Conservation (phyloP, 306 rosid species). For the Alnus rubra region DNA sequence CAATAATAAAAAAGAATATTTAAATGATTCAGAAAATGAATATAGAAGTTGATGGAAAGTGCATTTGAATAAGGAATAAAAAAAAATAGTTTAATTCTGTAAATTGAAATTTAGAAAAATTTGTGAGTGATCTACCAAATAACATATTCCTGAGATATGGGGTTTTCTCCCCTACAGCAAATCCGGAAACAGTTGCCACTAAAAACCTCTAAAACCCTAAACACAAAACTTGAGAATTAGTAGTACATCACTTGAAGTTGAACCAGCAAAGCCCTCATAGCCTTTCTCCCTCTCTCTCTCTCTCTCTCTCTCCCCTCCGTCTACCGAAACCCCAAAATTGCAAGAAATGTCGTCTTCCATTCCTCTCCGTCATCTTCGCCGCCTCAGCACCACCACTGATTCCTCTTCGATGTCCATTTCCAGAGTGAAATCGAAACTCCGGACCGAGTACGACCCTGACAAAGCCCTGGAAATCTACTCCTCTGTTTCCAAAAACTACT, state of each 20-base stretch:
- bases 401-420: conserved; percentile 49
- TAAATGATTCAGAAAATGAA: no score
- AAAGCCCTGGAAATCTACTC: conserved; percentile 61
- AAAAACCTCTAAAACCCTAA: conserved; percentile 26
- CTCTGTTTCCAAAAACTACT: conserved; percentile 44
- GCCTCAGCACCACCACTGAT: conserved; percentile 38
- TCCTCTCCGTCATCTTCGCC: conserved; percentile 50
- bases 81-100: no score
- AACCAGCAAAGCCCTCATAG: neutral
- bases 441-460: conserved; percentile 58
- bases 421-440: conserved; percentile 52
- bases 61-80: no score
- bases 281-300: neutral
- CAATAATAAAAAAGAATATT: no score
- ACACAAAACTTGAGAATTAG: neutral
- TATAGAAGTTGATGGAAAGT: no score
- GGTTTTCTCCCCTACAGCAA: neutral
- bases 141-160: no score
- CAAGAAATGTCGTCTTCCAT: conserved; percentile 41
- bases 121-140: no score
- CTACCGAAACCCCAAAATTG: conserved; percentile 28
- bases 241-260: neutral
- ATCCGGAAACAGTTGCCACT: neutral
- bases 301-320: neutral
- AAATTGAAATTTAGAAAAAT: no score